A percentile compares a stretch with the other conserved stretches of the same genome.
Evolutionary conservation across 2,329 filamentous ascomycete genomes (phyloP).

Genomic region (Coniella lustricola): DNA sequence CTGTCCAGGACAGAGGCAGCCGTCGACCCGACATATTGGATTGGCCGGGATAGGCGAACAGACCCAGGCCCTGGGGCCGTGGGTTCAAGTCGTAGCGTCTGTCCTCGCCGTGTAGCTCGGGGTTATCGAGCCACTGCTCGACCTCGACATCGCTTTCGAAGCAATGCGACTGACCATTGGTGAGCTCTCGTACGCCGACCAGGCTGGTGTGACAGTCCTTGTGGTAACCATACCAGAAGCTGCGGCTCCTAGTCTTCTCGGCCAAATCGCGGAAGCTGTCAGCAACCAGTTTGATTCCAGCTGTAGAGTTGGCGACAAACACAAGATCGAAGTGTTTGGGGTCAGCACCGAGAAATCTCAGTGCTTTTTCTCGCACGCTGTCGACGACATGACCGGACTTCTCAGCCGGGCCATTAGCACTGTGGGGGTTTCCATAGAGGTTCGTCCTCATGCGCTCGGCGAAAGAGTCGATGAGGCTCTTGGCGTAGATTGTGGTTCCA

Average conservation of each 20-base stretch:
- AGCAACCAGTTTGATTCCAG: constrained; percentile 73
- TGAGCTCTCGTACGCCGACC: constrained; percentile 63
- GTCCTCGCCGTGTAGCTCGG: constrained; percentile 15
- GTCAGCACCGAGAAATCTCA: constrained; percentile 52
- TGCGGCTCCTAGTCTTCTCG: constrained; percentile 35
- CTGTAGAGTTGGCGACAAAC: constrained; percentile 86
- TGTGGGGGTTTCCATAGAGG: constrained; percentile 65
- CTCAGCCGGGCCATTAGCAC: constrained; percentile 52
- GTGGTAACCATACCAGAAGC: constrained; percentile 55
- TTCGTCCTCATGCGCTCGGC: constrained; percentile 45
- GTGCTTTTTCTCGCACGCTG: constrained; percentile 43
- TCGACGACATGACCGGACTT: constrained; percentile 52
- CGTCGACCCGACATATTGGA: constrained; percentile 63
- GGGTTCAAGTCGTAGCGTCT: constrained; percentile 18
- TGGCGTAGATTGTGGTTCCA: constrained; percentile 50
- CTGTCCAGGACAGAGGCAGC: constrained; percentile 51
- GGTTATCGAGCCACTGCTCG: constrained; percentile 34
- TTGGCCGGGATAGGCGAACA: constrained; percentile 62
- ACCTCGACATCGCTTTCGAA: constrained; percentile 51
- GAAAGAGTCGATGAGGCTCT: constrained; percentile 50
- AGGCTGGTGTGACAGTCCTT: constrained; percentile 55
- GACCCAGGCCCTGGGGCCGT: constrained; percentile 24
- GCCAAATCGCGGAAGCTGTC: constrained; percentile 50
- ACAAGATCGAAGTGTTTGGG: constrained; percentile 53
- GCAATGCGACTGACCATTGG: constrained; percentile 46